phyloP scores from a whole-genome alignment of 108 stramenopile genomes.

The Cyclotella sp. region DNA sequence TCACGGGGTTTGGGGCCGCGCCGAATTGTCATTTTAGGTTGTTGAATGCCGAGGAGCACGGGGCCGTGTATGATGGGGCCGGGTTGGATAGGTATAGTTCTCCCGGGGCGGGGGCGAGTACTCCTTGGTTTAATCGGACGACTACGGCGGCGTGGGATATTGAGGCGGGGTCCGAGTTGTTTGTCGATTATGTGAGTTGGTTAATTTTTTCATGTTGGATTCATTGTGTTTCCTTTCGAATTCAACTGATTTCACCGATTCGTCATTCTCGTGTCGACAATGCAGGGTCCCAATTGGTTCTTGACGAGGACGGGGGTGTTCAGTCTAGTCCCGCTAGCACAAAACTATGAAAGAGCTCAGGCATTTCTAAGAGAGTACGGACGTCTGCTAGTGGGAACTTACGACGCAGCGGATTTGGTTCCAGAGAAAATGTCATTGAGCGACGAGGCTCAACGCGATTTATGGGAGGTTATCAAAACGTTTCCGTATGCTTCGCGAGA shows the following conservation, averaged over 20 bases:
- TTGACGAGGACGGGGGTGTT: slow-evolving; percentile 38
- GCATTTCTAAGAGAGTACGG: slow-evolving; percentile 42
- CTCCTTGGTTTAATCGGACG: slow-evolving; percentile 52
- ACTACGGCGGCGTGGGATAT: slow-evolving; percentile 61
- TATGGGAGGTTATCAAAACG: slow-evolving; percentile 52
- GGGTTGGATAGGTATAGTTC: slow-evolving; percentile 49
- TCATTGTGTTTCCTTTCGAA: too few species aligned
- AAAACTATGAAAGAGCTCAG: slow-evolving; percentile 43
- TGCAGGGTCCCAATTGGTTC: slow-evolving; percentile 53
- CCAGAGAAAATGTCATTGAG: slow-evolving; percentile 46
- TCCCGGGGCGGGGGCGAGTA: slow-evolving; percentile 54
- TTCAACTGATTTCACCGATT: too few species aligned
- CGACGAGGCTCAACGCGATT: slow-evolving; percentile 50
- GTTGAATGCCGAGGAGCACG: slow-evolving; percentile 49
- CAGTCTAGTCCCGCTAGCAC: slow-evolving; percentile 35
- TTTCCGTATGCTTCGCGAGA: slow-evolving; percentile 47
- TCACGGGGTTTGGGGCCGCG: slow-evolving; percentile 53
- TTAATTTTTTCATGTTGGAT: too few species aligned
- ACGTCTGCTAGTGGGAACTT: slow-evolving; percentile 42
- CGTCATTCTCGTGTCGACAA: too few species aligned
- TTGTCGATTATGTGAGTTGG: slow-evolving; percentile 65
- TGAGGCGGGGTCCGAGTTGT: slow-evolving; percentile 75
- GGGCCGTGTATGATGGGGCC: slow-evolving; percentile 30
- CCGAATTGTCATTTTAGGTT: slow-evolving; percentile 57
- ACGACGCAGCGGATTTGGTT: slow-evolving; percentile 40